Conservation (phyloP, 371 early-diverging fungal genomes). For the Paraphysoderma sedebokerense region DNA sequence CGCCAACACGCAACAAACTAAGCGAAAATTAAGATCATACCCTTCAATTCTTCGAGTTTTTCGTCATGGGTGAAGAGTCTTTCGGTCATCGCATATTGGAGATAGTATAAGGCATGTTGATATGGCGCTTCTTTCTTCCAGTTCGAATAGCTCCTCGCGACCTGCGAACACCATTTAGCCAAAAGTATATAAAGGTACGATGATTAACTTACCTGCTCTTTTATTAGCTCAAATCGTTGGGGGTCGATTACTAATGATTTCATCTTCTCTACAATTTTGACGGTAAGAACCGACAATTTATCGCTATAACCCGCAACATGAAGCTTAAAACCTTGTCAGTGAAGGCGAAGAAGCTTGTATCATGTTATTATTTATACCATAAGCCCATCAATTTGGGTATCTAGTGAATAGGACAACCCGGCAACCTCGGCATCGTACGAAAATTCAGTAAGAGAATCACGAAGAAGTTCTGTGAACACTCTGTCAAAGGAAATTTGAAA, state of each 20-base stretch:
- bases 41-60: constrained; percentile 34
- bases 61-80: constrained; percentile 66
- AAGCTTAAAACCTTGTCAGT: constrained; percentile 11
- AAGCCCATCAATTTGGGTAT: constrained; percentile 41
- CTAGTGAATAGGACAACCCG: constrained; percentile 54
- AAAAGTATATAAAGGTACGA: not conserved
- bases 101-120: constrained; percentile 58
- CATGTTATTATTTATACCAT: not conserved
- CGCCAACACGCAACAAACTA: not conserved
- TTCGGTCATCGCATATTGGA: constrained; percentile 54
- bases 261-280: constrained; percentile 52
- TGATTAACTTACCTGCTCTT: constrained; percentile 27
- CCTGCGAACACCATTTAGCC: constrained; percentile 11
- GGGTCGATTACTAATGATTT: constrained; percentile 36
- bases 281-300: constrained; percentile 50
- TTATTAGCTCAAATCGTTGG: constrained; percentile 50
- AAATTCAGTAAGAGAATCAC: constrained; percentile 63
- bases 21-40: not conserved
- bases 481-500: constrained; percentile 18
- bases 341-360: not conserved
- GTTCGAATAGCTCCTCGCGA: constrained; percentile 48
- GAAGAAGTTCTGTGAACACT: constrained; percentile 42
- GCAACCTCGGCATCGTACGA: constrained; percentile 79
- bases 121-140: constrained; percentile 50
- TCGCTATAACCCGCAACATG: constrained; percentile 67